Evolutionary conservation across 2,329 filamentous ascomycete genomes (phyloP).

Genomic region (Aspergillus thermomutatus): DNA sequence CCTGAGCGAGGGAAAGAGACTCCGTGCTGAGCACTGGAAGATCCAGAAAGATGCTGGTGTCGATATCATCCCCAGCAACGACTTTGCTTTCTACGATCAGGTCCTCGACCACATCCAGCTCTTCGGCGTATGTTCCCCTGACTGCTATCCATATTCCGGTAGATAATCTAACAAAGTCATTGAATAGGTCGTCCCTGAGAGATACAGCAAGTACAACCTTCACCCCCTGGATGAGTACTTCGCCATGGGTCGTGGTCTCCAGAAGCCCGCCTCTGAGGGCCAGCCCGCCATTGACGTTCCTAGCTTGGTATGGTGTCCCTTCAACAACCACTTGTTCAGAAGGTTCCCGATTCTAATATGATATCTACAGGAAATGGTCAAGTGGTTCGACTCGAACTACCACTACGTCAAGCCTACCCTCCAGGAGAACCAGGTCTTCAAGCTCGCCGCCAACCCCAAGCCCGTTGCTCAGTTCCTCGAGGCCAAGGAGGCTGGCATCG

Average conservation of each 20-base stretch:
- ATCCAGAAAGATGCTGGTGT: slow-evolving; percentile 99
- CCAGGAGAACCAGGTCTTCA: slow-evolving; percentile 95
- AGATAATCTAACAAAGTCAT: slow-evolving; percentile 20
- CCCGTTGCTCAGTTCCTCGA: slow-evolving; percentile 91
- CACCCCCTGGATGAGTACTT: slow-evolving; percentile 95
- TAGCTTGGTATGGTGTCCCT: slow-evolving; percentile 56
- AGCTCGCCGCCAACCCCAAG: slow-evolving; percentile 82
- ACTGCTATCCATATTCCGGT: slow-evolving; percentile 6
- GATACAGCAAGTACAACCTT: slow-evolving; percentile 88
- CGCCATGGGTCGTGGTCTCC: slow-evolving; percentile 98
- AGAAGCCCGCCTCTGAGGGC: slow-evolving; percentile 65
- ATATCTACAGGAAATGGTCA: slow-evolving; percentile 80
- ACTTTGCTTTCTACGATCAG: slow-evolving; percentile 98
- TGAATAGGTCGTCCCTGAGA: slow-evolving; percentile 76
- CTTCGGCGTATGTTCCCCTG: slow-evolving; percentile 69
- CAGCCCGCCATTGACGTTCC: slow-evolving; percentile 73
- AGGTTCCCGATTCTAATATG: slow-evolving; percentile 24
- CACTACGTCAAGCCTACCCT: slow-evolving; percentile 99
- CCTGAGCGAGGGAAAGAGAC: slow-evolving; percentile 90
- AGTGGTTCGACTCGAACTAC: slow-evolving; percentile 99
- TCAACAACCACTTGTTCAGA: background rate
- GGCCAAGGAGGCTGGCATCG: slow-evolving; percentile 94
- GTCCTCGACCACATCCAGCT: slow-evolving; percentile 97
- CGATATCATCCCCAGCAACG: slow-evolving; percentile 97
- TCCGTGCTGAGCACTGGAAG: slow-evolving; percentile 96